Base-by-base conservation (phyloP, 371 early-diverging fungal species). In the Dentiscutata heterogama region DNA sequence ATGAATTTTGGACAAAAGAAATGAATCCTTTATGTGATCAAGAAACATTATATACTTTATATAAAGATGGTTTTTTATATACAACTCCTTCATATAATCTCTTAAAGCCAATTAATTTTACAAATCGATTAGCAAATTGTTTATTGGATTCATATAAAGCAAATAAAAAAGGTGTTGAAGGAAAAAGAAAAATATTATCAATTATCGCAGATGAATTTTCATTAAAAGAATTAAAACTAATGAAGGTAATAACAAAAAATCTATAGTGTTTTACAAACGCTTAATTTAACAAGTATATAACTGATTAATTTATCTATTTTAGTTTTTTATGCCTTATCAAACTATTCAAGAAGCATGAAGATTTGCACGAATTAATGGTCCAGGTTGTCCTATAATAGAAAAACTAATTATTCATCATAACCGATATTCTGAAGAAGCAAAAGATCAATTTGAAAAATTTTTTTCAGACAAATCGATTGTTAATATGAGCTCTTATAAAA, bases 391-490 rank as follows among this genome's bases (percentile, higher is more conserved):
- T 71, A 2, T 22, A 50, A 22, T 25, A 25, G 46, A 68, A 68
- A 68, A 68, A 68, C 46, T 20, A 39, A 14, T 42, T 42, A 46
- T 68, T 68, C 35, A 39, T 13, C 18, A 20, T 25, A 39, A 35
- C 46, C 14, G 22, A 42, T 68, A 42, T 61, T 61, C 61, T 13
- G 50, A 20, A 46, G 11, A 46, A 39, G n/a, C 35, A 68, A 68
- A 68, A 42, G 39, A 39, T 16, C 31, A 68, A 39, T 68, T 68
- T 14, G 70, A 68, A 68, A 35, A 68, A 29, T 71, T 71, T 31
- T 71, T 71, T 71, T 71, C 51, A 46, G 71, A 71, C 25, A 71
- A 71, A 71, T 20, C 71, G 13, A 71, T 46, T 71, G 25, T 71
- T 31, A 71, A 46, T 46, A 71, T 71, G 14, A 71, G 25, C 27